Conservation (phyloP, 257 asterid genomes). For the Fraxinus pennsylvanica region DNA sequence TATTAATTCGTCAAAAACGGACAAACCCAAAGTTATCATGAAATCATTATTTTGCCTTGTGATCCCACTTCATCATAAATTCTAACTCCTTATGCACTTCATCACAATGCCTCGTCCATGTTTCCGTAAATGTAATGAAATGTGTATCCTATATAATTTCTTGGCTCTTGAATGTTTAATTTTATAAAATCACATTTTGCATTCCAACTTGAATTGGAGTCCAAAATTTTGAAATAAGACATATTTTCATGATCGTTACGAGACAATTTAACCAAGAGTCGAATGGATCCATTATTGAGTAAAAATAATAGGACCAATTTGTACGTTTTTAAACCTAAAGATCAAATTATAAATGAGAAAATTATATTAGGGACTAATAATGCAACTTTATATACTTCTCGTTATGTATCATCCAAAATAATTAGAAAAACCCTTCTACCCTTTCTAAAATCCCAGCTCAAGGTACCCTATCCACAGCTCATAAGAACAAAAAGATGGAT, state of each 20-base stretch:
- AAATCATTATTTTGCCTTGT: no score
- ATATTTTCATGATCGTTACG: background rate
- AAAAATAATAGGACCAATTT: background rate
- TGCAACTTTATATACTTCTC: background rate
- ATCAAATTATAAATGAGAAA: background rate
- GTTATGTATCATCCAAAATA: background rate
- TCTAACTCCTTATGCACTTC: no score
- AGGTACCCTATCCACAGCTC: conserved; percentile 21
- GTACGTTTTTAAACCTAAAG: background rate
- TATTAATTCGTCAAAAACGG: no score
- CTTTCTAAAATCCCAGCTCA: conserved; percentile 16
- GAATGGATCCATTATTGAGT: no score
- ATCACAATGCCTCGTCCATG: no score
- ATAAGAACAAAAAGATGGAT: background rate
- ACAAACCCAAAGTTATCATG: no score
- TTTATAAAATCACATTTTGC: background rate
- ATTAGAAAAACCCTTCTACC: conserved; percentile 19
- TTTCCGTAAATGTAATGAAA: no score
- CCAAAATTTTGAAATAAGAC: background rate
- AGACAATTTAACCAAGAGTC: background rate
- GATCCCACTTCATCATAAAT: no score
- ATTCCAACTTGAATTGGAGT: background rate
- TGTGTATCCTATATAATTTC: no score
- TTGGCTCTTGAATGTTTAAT: no score
- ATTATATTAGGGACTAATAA: background rate